A percentile compares a stretch with the other conserved stretches of the same genome.
These are phyloP conservation scores for Limnanthes douglasii DNA, from an alignment of 345 rosid genomes.

Conservation along the genomic window DNA sequence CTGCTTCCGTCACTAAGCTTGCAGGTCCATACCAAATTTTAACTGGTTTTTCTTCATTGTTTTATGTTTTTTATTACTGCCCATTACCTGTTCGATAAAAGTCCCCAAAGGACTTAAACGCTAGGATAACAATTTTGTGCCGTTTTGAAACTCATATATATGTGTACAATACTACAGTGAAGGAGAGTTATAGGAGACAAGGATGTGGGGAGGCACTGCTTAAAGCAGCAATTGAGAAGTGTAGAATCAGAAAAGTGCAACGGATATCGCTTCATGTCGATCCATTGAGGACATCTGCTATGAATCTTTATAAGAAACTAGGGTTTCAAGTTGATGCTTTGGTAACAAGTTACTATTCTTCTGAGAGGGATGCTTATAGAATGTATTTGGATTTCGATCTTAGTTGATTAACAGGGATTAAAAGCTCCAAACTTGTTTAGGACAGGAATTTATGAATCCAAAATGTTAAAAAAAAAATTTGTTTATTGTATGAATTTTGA, in stretches of 20 bases:
- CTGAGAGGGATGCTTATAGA: constrained; percentile 58
- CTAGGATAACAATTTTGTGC: too few species aligned
- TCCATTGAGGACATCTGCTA: constrained; percentile 43
- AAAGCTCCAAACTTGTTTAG: too few species aligned
- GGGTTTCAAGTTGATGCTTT: constrained; percentile 59
- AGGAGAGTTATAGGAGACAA: constrained; percentile 45
- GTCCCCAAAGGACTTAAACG: constrained; percentile 6
- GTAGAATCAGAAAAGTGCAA: constrained; percentile 52
- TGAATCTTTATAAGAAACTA: constrained; percentile 52
- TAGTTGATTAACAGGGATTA: neutral
- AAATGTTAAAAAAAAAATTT: neutral
- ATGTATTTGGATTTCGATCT: constrained; percentile 53
- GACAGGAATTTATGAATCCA: too few species aligned
- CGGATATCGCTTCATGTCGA: constrained; percentile 70
- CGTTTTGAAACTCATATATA: neutral
- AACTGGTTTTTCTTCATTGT: neutral
- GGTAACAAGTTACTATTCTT: constrained; percentile 49
- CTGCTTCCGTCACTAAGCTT: constrained; percentile 61
- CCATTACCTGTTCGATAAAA: constrained; percentile 33
- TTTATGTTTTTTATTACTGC: neutral
- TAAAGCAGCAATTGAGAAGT: constrained; percentile 48
- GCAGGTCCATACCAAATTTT: constrained; percentile 33
- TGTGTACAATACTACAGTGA: constrained; percentile 27
- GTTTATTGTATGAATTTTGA: too few species aligned
- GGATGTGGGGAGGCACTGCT: constrained; percentile 65